A percentile compares a stretch with the other conserved stretches of the same genome.
phyloP scores from a whole-genome alignment of 805 yeast species.

The Kodamaea nitidulidarum region DNA sequence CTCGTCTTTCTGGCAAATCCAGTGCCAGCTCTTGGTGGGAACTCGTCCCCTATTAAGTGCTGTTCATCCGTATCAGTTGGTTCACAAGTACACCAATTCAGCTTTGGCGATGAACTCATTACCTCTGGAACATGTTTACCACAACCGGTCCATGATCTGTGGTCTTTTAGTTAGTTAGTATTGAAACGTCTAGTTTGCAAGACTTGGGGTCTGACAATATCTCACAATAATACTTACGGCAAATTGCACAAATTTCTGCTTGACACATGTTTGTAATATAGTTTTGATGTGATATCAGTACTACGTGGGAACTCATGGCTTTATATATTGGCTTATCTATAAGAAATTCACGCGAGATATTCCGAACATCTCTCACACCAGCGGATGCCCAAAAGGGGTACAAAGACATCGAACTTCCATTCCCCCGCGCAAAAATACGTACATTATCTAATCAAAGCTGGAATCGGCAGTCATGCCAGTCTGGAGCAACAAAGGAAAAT shows the following conservation, averaged over 20 bases:
- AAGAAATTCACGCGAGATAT: not conserved
- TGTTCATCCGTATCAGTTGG: conserved; percentile 38
- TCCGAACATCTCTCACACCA: conserved; percentile 4
- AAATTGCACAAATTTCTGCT: conserved; percentile 36
- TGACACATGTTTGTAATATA: conserved; percentile 25
- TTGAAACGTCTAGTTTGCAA: not conserved
- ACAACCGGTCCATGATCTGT: conserved; percentile 64
- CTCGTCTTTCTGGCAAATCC: conserved; percentile 41
- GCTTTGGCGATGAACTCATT: conserved; percentile 49
- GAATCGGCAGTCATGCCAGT: not conserved
- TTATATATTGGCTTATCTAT: conserved; percentile 7
- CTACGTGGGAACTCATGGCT: not conserved
- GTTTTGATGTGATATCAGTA: not conserved
- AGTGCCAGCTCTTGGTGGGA: conserved; percentile 63
- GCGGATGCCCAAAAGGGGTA: conserved; percentile 1
- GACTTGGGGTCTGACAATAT: too few relatives aligned
- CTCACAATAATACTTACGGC: conserved; percentile 19
- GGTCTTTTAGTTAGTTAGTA: conserved; percentile 22
- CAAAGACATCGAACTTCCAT: conserved; percentile 1
- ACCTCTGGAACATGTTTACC: conserved; percentile 51
- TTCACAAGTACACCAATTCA: conserved; percentile 54
- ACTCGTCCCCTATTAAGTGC: conserved; percentile 19
- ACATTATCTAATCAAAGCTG: not conserved
- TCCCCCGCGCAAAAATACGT: conserved; percentile 1
- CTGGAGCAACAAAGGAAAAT: not conserved